Percentiles rank a stretch among this genome's conserved stretches.
phyloP scores from a whole-genome alignment of 177 flowering plant species.

The Tripterygium wilfordii region DNA sequence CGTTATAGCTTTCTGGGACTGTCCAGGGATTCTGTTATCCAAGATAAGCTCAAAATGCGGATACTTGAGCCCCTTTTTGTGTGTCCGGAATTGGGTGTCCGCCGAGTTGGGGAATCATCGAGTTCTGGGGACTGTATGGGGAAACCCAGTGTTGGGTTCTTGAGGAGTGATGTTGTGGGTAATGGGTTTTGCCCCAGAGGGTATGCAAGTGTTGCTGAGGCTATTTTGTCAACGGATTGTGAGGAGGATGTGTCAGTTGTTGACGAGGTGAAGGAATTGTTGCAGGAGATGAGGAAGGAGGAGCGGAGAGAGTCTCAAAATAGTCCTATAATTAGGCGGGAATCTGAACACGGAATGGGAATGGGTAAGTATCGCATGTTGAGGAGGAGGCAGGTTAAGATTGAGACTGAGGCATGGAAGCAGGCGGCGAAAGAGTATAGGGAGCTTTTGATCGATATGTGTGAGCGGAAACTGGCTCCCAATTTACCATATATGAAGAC shows the following conservation, averaged over 20 bases:
- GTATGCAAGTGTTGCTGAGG: slow-evolving; percentile 70
- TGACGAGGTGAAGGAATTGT: slow-evolving; percentile 50
- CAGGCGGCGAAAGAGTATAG: slow-evolving; percentile 76
- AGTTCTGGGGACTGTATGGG: slow-evolving; percentile 16
- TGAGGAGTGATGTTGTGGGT: slow-evolving; percentile 13
- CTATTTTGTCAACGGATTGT: slow-evolving; percentile 42
- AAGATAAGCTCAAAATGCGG: too few species aligned
- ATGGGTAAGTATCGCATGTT: slow-evolving; percentile 35
- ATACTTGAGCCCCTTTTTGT: too few species aligned
- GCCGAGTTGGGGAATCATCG: slow-evolving; percentile 8
- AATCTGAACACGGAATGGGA: slow-evolving; percentile 29
- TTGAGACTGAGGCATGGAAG: slow-evolving; percentile 93
- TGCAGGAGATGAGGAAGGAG: slow-evolving; percentile 37
- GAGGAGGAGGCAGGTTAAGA: slow-evolving; percentile 66
- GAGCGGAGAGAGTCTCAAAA: slow-evolving; percentile 11
- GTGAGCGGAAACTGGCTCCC: slow-evolving; percentile 85
- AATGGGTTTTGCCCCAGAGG: slow-evolving; percentile 29
- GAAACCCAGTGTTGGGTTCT: slow-evolving; percentile 12
- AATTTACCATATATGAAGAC: slow-evolving; percentile 93
- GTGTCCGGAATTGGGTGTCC: slow-evolving; percentile 10
- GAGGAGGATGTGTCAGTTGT: slow-evolving; percentile 47
- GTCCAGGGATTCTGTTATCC: too few species aligned
- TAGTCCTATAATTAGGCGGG: slow-evolving; percentile 10
- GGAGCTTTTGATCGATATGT: slow-evolving; percentile 86
- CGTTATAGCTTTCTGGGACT: slow-evolving; percentile 23